Conservation (phyloP, 1,284 basidiomycete species). For the Veloboletus limbatus region DNA sequence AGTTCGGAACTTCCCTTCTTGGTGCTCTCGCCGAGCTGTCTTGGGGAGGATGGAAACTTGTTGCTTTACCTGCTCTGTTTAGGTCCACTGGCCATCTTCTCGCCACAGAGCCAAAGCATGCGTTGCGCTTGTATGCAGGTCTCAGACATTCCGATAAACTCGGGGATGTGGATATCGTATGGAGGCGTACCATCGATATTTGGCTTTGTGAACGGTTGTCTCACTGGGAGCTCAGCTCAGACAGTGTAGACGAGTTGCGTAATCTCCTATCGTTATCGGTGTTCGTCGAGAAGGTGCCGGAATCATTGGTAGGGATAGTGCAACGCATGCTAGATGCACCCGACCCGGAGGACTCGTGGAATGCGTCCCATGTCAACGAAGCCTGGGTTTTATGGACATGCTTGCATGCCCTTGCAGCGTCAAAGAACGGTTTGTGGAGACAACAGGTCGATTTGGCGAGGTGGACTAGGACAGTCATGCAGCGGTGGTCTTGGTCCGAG, state of each 20-base stretch:
- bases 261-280: conserved; percentile 51
- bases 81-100: conserved; percentile 49
- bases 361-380: conserved; percentile 38
- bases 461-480: conserved; percentile 47
- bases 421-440: conserved; percentile 40
- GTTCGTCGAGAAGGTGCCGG: conserved; percentile 45
- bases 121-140: conserved; percentile 50
- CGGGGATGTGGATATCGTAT: conserved; percentile 52
- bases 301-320: conserved; percentile 49
- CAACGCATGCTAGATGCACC: conserved; percentile 40
- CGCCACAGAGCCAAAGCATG: conserved; percentile 38
- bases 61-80: conserved; percentile 56
- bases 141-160: conserved; percentile 49
- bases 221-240: conserved; percentile 32
- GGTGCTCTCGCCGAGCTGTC: conserved; percentile 57
- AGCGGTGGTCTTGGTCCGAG: conserved; percentile 59
- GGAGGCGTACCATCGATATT: conserved; percentile 50
- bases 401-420: conserved; percentile 45
- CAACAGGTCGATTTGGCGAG: conserved; percentile 40
- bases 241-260: conserved; percentile 40
- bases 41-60: conserved; percentile 73
- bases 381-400: conserved; percentile 53
- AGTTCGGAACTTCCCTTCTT: conserved; percentile 52
- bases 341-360: conserved; percentile 36
- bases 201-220: conserved; percentile 39